Evolutionary conservation across 2,329 filamentous ascomycete genomes (phyloP), one percentile per base, ranked within the genome.

Genomic region (Curvularia hawaiiensis): DNA sequence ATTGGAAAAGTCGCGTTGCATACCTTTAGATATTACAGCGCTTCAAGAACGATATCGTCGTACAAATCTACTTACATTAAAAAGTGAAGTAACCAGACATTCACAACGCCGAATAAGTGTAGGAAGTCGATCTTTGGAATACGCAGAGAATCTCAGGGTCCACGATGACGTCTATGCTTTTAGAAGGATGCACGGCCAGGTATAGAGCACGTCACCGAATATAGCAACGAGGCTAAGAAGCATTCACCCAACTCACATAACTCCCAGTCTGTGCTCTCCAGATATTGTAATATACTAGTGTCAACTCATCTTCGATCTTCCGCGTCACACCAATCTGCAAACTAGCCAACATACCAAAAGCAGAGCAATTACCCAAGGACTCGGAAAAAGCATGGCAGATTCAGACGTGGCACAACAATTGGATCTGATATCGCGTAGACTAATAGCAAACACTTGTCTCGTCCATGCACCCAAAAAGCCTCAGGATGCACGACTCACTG

Each of bases 121-220:
- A 18, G 3, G 20, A 39, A 35, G 33, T 9, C 16, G 22, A 28
- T 50, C 14, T 2, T 50, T 30, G n/a, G 35, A 18, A 28, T 14
- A 4, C n/a, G 16, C 9, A n/a, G 14, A 18, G n/a, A 20, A 11
- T 39, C 41, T 47, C 54, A 65, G 61, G 61, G 62, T 64, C 53
- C 52, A 52, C 64, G 59, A 68, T 68, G 65, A 69, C 67, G 65
- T 69, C 51, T 62, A 47, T 49, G 61, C 54, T 49, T 38, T 33
- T 45, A 20, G 22, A 20, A 38, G 38, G 30, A 20, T 18, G 18
- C 24, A 30, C 33, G 26, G 41, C 16, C 35, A 24, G 43, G 38
- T 31, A 54, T 54, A 24, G 50, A 45, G 53, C 46, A 55, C 56
- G 52, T 59, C 56, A 61, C 52, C 22, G 41, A 35, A 18, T 46